phyloP scores from a whole-genome alignment of 2,329 filamentous ascomycete genomes.

The Huntiella abstrusa region DNA sequence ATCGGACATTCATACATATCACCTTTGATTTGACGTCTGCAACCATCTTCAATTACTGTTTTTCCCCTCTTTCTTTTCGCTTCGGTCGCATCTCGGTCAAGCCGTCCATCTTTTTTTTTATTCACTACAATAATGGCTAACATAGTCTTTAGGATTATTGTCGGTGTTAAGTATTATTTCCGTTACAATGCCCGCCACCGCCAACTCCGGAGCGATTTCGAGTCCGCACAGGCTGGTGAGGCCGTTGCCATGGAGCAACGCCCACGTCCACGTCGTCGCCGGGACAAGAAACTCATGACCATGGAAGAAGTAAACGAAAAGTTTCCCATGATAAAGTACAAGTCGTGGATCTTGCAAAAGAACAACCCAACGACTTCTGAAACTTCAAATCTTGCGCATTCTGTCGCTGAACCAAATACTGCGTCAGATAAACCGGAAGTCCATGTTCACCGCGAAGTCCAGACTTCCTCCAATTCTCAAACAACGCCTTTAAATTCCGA shows the following conservation, averaged over 20 bases:
- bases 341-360: slow-evolving; percentile 58
- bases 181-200: slow-evolving; percentile 91
- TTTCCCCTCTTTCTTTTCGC: too few relatives aligned
- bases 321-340: slow-evolving; percentile 92
- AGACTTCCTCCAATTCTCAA: neutral
- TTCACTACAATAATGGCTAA: neutral
- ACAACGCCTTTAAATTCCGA: neutral
- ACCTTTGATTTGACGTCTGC: too few relatives aligned
- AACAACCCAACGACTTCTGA: slow-evolving; percentile 15
- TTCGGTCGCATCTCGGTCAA: too few relatives aligned
- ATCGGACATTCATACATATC: too few relatives aligned
- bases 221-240: slow-evolving; percentile 58
- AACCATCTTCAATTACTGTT: too few relatives aligned
- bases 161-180: slow-evolving; percentile 98
- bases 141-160: slow-evolving; percentile 64
- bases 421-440: neutral
- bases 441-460: neutral
- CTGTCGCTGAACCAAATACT: neutral
- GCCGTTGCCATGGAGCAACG: slow-evolving; percentile 76
- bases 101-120: neutral
- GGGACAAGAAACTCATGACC: slow-evolving; percentile 97
- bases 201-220: slow-evolving; percentile 39
- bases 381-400: neutral
- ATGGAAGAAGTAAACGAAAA: slow-evolving; percentile 98
- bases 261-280: slow-evolving; percentile 61